Evolutionary conservation across 176 grass and related monocot genomes (phyloP).

Genomic region (Olyra latifolia): DNA sequence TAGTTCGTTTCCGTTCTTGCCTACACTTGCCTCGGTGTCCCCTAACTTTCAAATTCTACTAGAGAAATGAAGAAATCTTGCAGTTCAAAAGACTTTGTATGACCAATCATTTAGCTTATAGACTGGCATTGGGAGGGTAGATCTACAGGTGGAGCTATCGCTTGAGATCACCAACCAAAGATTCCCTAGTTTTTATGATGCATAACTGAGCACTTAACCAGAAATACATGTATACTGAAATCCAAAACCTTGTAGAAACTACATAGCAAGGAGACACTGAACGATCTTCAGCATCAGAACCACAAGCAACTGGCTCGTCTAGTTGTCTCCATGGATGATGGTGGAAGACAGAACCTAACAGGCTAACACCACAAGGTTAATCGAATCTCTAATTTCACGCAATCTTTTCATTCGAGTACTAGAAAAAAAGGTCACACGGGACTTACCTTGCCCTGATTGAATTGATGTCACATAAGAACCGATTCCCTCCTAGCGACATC

Average conservation of each 20-base stretch:
- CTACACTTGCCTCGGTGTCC: slow-evolving; percentile 14
- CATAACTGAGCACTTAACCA: neutral
- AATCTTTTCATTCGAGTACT: slow-evolving; percentile 40
- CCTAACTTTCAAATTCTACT: neutral
- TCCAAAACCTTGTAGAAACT: neutral
- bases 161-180: slow-evolving; percentile 16
- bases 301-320: slow-evolving; percentile 3
- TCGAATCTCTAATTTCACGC: slow-evolving; percentile 5
- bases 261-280: neutral
- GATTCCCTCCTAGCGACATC: slow-evolving; percentile 47
- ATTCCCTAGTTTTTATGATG: neutral
- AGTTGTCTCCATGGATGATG: neutral
- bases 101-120: neutral
- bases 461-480: slow-evolving; percentile 28
- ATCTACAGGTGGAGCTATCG: neutral
- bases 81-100: neutral
- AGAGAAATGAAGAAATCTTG: neutral
- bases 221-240: neutral
- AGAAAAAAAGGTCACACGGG: slow-evolving; percentile 45
- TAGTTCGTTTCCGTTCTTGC: slow-evolving; percentile 30
- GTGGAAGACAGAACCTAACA: slow-evolving; percentile 25
- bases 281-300: slow-evolving; percentile 21
- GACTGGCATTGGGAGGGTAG: neutral
- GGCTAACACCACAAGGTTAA: slow-evolving; percentile 14
- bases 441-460: slow-evolving; percentile 32